phyloP scores from a whole-genome alignment of 73 alveolate species.

The Paramecium sexaurelia region DNA sequence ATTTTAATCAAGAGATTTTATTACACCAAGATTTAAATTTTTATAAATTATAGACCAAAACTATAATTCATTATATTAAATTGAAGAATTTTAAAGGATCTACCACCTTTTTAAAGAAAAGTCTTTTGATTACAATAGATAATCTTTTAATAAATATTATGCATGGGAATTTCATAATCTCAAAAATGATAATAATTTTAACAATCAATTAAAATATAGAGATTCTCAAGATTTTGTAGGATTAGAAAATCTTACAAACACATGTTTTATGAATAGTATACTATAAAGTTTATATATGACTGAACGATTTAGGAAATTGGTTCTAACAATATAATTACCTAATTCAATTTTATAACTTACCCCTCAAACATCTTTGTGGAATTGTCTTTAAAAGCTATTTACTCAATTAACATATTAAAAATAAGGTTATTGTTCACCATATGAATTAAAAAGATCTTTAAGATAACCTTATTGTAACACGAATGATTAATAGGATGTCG shows the following conservation, averaged over 20 bases:
- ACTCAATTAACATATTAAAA: constrained; percentile 25
- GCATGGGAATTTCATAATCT: background rate
- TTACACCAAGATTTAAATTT: background rate
- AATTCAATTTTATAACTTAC: background rate
- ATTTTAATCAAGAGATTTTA: background rate
- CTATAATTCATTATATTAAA: background rate
- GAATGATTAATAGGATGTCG: constrained; percentile 44
- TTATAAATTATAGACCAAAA: background rate
- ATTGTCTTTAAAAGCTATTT: background rate
- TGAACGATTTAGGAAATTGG: background rate
- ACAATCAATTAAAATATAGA: background rate
- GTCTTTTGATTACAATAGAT: background rate
- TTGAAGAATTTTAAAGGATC: background rate
- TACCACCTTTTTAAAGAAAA: background rate
- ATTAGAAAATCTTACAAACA: constrained; percentile 34
- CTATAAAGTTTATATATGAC: constrained; percentile 27
- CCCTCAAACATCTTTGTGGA: background rate
- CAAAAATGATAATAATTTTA: background rate
- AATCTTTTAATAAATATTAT: background rate
- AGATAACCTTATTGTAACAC: constrained; percentile 39
- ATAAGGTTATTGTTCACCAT: constrained; percentile 56
- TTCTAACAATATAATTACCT: background rate
- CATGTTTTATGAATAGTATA: constrained; percentile 27
- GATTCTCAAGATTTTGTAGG: background rate
- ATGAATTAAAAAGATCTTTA: constrained; percentile 26